A percentile compares a stretch with the other conserved stretches of the same genome.
Conservation (phyloP, 179 eudicot species). For the Spergularia azorica region DNA sequence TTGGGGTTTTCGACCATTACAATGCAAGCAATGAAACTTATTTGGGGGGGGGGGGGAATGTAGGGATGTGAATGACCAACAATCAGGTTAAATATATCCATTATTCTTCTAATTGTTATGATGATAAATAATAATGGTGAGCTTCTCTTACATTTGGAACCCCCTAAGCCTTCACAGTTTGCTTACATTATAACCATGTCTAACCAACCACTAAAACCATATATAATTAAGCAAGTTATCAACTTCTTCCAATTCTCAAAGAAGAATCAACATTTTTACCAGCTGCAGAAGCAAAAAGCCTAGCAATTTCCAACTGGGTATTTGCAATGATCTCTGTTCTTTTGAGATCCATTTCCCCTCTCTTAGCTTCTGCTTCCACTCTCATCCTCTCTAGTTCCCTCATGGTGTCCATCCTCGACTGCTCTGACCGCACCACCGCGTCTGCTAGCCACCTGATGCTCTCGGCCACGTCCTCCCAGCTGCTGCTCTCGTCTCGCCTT, state of each 20-base stretch:
- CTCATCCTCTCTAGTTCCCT: constrained; percentile 85
- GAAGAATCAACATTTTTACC: constrained; percentile 57
- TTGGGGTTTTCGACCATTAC: too few relatives aligned
- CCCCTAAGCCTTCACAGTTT: background rate
- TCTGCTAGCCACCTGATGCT: constrained; percentile 85
- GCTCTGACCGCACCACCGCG: constrained; percentile 68
- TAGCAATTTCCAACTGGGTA: constrained; percentile 95
- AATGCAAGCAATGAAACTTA: too few relatives aligned
- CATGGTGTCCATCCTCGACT: constrained; percentile 73
- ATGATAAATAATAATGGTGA: constrained; percentile 19
- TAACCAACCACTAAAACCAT: constrained; percentile 4
- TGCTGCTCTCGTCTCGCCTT: constrained; percentile 33
- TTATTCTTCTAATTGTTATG: constrained; percentile 21
- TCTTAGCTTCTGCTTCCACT: constrained; percentile 79
- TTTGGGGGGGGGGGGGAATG: background rate
- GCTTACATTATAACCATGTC: constrained; percentile 2
- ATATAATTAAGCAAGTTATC: background rate
- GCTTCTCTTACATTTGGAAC: constrained; percentile 8
- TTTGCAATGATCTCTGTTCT: constrained; percentile 88
- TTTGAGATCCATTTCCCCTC: constrained; percentile 85
- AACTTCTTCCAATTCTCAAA: constrained; percentile 50
- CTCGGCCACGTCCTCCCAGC: constrained; percentile 55
- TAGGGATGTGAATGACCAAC: background rate
- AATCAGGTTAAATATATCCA: background rate
- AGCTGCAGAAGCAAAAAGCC: constrained; percentile 60